A percentile compares a stretch with the other conserved stretches of the same genome.
Conservation (phyloP, 2,329 filamentous ascomycete genomes). For the Aspergillus viridinutans region DNA sequence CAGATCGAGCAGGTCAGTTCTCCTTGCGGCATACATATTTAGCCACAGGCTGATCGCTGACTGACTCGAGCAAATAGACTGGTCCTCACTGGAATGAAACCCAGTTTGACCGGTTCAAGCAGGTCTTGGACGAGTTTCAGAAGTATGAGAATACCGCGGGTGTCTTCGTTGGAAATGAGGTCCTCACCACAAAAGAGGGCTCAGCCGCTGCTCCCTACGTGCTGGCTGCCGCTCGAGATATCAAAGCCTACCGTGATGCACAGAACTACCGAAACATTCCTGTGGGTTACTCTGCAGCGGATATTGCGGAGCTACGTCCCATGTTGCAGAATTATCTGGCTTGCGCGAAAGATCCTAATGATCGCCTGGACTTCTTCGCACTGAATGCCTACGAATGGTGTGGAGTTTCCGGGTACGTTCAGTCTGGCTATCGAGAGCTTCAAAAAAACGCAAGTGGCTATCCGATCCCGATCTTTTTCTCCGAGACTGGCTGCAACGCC, state of each 20-base stretch:
- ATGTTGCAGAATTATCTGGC: conserved; percentile 71
- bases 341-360: conserved; percentile 63
- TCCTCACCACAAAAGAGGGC: conserved; percentile 52
- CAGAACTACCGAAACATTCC: conserved; percentile 78
- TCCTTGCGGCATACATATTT: background rate
- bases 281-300: conserved; percentile 81
- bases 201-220: conserved; percentile 72
- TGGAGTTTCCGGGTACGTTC: conserved; percentile 52
- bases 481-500: conserved; percentile 77
- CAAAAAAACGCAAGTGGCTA: conserved; percentile 64
- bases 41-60: conserved; percentile 2
- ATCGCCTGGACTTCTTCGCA: conserved; percentile 76
- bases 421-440: conserved; percentile 66
- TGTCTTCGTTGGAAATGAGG: conserved; percentile 86
- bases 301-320: conserved; percentile 66
- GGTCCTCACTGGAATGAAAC: conserved; percentile 67
- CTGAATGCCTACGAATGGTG: conserved; percentile 86
- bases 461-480: conserved; percentile 84
- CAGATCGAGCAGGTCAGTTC: conserved; percentile 39
- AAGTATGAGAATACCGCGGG: conserved; percentile 75
- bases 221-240: conserved; percentile 74
- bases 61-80: conserved; percentile 36
- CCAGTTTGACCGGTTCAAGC: conserved; percentile 64
- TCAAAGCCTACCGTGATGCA: conserved; percentile 73
- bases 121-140: conserved; percentile 73